These are phyloP conservation scores for Corylus americana DNA, from an alignment of 306 rosid species.

Conservation along the genomic window DNA sequence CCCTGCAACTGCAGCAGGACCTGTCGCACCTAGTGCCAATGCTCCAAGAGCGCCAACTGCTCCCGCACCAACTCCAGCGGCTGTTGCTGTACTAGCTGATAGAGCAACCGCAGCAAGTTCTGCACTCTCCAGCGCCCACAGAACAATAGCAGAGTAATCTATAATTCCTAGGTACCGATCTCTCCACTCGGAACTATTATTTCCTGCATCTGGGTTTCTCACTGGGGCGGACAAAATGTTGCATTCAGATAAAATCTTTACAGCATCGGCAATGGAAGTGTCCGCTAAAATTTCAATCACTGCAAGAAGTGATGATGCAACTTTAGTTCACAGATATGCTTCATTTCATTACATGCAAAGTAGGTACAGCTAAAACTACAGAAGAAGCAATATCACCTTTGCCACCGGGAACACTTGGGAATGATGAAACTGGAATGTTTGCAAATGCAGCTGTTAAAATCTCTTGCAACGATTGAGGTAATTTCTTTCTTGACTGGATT, in stretches of 20 bases:
- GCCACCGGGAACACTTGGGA: constrained; percentile 77
- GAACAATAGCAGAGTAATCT: constrained; percentile 75
- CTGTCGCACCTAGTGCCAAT: constrained; percentile 71
- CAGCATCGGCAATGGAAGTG: constrained; percentile 61
- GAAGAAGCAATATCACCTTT: constrained; percentile 48
- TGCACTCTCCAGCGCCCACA: constrained; percentile 95
- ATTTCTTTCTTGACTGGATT: constrained; percentile 81
- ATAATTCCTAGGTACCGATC: constrained; percentile 79
- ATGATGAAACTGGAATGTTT: constrained; percentile 75
- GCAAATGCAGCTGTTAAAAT: constrained; percentile 73
- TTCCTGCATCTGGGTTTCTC: constrained; percentile 49
- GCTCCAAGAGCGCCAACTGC: constrained; percentile 83
- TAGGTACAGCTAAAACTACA: constrained; percentile 5
- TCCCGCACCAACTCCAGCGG: constrained; percentile 86
- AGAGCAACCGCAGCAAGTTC: constrained; percentile 81
- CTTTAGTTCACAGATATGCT: constrained; percentile 9
- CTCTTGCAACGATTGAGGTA: constrained; percentile 66
- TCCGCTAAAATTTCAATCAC: constrained; percentile 85
- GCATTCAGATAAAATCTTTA: constrained; percentile 68
- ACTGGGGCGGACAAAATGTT: constrained; percentile 92
- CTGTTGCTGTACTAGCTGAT: constrained; percentile 79
- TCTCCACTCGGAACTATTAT: constrained; percentile 60
- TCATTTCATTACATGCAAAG: background rate
- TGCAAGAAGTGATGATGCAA: constrained; percentile 30
- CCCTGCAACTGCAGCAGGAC: constrained; percentile 85